Conservation (phyloP, 2,329 filamentous ascomycete species). For the Colletotrichum sansevieriae region DNA sequence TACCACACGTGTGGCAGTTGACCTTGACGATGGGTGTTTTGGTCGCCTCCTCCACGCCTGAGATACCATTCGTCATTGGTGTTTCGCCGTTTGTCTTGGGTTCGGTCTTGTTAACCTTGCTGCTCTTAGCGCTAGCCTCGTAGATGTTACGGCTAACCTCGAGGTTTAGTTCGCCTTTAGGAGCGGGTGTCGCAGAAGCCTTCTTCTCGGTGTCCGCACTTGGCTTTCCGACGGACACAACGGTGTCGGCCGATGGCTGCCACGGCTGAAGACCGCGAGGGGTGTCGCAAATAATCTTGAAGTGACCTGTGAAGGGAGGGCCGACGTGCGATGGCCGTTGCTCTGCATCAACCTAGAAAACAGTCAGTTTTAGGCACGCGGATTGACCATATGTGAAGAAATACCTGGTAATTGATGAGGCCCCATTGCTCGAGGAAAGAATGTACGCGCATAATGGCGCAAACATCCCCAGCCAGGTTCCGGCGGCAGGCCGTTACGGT, state of each 20-base stretch:
- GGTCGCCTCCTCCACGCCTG: slow-evolving; percentile 69
- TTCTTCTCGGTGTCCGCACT: slow-evolving; percentile 79
- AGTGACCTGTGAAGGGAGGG: slow-evolving; percentile 96
- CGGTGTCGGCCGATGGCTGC: slow-evolving; percentile 87
- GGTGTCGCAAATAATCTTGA: slow-evolving; percentile 95
- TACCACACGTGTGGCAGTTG: slow-evolving; percentile 91
- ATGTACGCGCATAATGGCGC: slow-evolving; percentile 98
- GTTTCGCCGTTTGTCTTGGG: slow-evolving; percentile 83
- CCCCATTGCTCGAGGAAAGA: slow-evolving; percentile 99
- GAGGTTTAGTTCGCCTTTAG: slow-evolving; percentile 88
- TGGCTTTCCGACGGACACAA: slow-evolving; percentile 72
- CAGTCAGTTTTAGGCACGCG: slow-evolving; percentile 46
- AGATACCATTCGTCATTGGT: slow-evolving; percentile 73
- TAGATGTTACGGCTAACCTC: slow-evolving; percentile 96
- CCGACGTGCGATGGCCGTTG: slow-evolving; percentile 95
- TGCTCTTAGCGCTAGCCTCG: slow-evolving; percentile 86
- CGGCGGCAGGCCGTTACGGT: slow-evolving; percentile 96
- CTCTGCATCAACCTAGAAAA: slow-evolving; percentile 89
- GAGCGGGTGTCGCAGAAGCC: slow-evolving; percentile 73
- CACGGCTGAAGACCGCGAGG: slow-evolving; percentile 94
- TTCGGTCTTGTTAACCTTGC: slow-evolving; percentile 77
- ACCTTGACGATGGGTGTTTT: slow-evolving; percentile 77
- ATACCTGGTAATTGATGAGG: slow-evolving; percentile 97
- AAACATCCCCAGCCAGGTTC: slow-evolving; percentile 96
- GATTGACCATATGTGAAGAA: background rate